phyloP scores from a whole-genome alignment of 1,284 basidiomycete genomes.

The Kwoniella shivajii region DNA sequence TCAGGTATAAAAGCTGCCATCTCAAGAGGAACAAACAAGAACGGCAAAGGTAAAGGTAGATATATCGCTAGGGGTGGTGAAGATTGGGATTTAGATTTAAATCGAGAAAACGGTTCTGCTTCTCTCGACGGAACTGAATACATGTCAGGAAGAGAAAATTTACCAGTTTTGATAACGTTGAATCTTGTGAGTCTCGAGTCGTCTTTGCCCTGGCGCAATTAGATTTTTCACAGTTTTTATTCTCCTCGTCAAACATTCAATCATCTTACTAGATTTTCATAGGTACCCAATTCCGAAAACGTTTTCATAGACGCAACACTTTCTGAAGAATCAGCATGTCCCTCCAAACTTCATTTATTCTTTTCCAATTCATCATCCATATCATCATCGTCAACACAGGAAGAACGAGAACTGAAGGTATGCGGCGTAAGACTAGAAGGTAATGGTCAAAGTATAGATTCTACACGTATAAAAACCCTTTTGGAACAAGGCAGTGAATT shows the following conservation, averaged over 20 bases:
- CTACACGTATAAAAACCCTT: slow-evolving; percentile 32
- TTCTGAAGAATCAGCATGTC: slow-evolving; percentile 52
- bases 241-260: no score
- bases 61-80: slow-evolving; percentile 42
- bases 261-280: not conserved
- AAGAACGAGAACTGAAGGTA: slow-evolving; percentile 28
- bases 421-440: slow-evolving; percentile 52
- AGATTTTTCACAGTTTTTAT: no score
- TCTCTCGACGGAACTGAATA: slow-evolving; percentile 28
- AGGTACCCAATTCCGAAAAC: slow-evolving; percentile 34
- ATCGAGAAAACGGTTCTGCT: slow-evolving; percentile 20
- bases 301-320: slow-evolving; percentile 50
- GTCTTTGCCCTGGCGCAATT: no score
- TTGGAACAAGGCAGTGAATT: slow-evolving; percentile 31
- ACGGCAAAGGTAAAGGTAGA: slow-evolving; percentile 36
- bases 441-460: slow-evolving; percentile 34
- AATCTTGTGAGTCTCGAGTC: slow-evolving; percentile 43
- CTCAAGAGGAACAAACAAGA: slow-evolving; percentile 27
- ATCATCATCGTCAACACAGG: not conserved
- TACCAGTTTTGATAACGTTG: slow-evolving; percentile 50
- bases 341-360: slow-evolving; percentile 45
- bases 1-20: slow-evolving; percentile 52
- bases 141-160: slow-evolving; percentile 34
- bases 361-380: slow-evolving; percentile 22
- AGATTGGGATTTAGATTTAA: slow-evolving; percentile 52